These are phyloP conservation scores for Setaria italica DNA, from an alignment of 202 grass and related monocot species.

Conservation along the genomic window DNA sequence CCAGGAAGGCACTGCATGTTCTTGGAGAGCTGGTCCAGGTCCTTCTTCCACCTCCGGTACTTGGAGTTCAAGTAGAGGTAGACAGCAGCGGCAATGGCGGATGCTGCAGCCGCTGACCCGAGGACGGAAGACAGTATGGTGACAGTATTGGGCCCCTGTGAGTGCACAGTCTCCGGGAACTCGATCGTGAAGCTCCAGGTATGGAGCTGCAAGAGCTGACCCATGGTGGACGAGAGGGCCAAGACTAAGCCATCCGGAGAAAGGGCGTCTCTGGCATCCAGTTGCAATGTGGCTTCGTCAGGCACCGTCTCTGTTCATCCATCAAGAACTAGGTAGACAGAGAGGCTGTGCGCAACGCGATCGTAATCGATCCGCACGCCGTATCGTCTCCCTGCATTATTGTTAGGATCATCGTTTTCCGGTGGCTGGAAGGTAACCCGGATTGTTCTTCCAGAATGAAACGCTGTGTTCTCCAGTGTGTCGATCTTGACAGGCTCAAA, in stretches of 20 bases:
- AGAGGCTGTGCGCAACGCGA: neutral
- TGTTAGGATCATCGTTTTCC: neutral
- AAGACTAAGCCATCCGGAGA: neutral
- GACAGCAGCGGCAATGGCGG: neutral
- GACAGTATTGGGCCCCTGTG: neutral
- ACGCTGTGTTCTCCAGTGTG: neutral
- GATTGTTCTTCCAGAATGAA: neutral
- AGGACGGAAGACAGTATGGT: neutral
- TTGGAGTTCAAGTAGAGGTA: constrained; percentile 16
- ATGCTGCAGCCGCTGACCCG: neutral
- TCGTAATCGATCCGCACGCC: neutral
- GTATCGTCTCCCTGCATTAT: no score
- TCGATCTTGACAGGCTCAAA: neutral
- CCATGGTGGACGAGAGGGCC: neutral
- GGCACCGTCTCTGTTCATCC: neutral
- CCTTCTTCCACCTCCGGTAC: constrained; percentile 24
- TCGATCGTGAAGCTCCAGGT: neutral
- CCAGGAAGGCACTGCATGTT: neutral
- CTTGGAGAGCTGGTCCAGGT: neutral
- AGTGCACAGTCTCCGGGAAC: neutral
- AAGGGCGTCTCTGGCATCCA: neutral
- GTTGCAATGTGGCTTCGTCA: no score
- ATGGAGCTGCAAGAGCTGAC: neutral
- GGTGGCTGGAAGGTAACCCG: neutral
- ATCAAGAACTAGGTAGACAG: neutral